Percentiles rank a stretch among this genome's conserved stretches.
Conservation (phyloP, 345 rosid species). For the Dimocarpus longan region DNA sequence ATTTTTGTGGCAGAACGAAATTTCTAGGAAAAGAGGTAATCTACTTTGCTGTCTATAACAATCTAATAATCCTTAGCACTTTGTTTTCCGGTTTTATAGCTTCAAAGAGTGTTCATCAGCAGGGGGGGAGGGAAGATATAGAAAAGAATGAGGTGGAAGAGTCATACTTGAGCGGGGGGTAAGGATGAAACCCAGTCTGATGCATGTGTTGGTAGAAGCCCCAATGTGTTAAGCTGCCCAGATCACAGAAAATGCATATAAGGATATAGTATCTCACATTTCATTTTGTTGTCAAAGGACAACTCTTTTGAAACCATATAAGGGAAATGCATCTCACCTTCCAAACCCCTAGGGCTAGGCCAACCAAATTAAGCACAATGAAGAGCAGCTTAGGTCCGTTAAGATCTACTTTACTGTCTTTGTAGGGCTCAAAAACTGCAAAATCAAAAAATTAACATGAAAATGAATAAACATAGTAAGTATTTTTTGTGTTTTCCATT, state of each 20-base stretch:
- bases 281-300: background rate
- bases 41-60: background rate
- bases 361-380: slow-evolving; percentile 93
- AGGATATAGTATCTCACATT: background rate
- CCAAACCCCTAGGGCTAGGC: slow-evolving; percentile 94
- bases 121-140: background rate
- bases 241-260: slow-evolving; percentile 15
- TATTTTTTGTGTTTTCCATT: background rate
- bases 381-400: slow-evolving; percentile 86
- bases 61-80: background rate
- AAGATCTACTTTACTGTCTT: slow-evolving; percentile 89
- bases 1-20: background rate
- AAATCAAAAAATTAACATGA: background rate
- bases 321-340: slow-evolving; percentile 56
- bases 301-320: background rate
- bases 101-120: background rate
- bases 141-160: slow-evolving; percentile 4
- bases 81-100: slow-evolving; percentile 8
- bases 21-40: background rate
- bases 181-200: slow-evolving; percentile 99
- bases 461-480: background rate
- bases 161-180: slow-evolving; percentile 86
- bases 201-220: slow-evolving; percentile 98
- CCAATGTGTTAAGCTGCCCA: slow-evolving; percentile 91
- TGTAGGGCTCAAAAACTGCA: slow-evolving; percentile 98